Conservation (phyloP, 352 stramenopile genomes). For the Globisporangium recalcitrans region DNA sequence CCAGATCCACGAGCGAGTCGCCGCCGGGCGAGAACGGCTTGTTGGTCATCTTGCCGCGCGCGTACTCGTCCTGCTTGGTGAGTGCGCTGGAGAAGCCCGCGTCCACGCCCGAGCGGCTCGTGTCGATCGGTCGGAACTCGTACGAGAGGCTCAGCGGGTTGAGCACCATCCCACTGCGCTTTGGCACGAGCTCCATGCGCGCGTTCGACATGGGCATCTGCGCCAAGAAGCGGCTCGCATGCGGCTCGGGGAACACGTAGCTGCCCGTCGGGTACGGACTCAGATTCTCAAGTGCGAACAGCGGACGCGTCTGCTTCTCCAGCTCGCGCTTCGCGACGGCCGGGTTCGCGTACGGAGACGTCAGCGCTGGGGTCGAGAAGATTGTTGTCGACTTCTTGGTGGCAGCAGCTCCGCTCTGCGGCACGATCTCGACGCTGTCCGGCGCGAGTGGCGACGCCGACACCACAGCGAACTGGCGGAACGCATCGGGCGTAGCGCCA, state of each 20-base stretch:
- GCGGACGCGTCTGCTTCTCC: constrained; percentile 22
- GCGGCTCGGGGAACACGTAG: constrained; percentile 14
- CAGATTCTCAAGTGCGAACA: constrained; percentile 42
- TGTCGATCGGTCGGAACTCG: constrained; percentile 45
- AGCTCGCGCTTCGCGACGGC: constrained; percentile 23
- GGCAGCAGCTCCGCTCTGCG: constrained; percentile 5
- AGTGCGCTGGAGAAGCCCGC: constrained; percentile 60
- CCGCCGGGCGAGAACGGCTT: constrained; percentile 65
- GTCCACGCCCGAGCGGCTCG: constrained; percentile 25
- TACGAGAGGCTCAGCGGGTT: constrained; percentile 53
- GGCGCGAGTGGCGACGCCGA: constrained; percentile 40
- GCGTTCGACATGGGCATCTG: constrained; percentile 64
- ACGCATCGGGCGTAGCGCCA: constrained; percentile 9
- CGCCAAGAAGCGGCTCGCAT: constrained; percentile 55
- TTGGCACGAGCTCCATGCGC: constrained; percentile 49
- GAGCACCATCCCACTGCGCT: constrained; percentile 39
- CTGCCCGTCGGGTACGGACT: constrained; percentile 24
- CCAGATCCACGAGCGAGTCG: constrained; percentile 41
- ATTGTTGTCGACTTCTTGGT: constrained; percentile 3
- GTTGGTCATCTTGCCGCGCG: constrained; percentile 74
- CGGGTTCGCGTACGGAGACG: constrained; percentile 28
- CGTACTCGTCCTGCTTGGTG: constrained; percentile 78
- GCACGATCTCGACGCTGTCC: constrained; percentile 42
- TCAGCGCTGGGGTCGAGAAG: constrained; percentile 42
- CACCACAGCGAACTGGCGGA: constrained; percentile 44